Conservation (phyloP, 2,329 filamentous ascomycete species). For the Xylariaceae sp. region DNA sequence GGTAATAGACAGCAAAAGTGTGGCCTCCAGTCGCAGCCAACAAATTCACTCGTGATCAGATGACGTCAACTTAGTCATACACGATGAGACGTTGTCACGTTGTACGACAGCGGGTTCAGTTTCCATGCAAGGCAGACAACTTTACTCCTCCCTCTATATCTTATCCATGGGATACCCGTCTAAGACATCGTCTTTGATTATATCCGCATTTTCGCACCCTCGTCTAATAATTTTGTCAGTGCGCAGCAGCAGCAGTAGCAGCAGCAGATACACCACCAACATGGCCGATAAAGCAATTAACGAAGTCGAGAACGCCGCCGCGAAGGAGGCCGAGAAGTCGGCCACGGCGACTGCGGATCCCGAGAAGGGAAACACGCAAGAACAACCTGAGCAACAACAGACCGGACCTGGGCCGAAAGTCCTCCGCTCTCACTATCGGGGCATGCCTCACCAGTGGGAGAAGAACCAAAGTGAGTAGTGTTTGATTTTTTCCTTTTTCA, state of each 20-base stretch:
- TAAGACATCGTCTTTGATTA: too few relatives aligned
- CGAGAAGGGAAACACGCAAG: slow-evolving; percentile 1
- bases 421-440: slow-evolving; percentile 23
- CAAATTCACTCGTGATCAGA: neutral
- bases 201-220: neutral
- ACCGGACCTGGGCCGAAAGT: slow-evolving; percentile 13
- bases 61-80: neutral
- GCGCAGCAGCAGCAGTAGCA: neutral
- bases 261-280: neutral
- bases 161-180: neutral
- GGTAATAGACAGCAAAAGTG: too few relatives aligned
- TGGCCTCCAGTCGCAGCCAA: too few relatives aligned
- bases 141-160: neutral
- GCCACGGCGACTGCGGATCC: neutral
- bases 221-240: neutral
- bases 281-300: neutral
- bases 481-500: neutral
- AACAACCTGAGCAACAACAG: slow-evolving; percentile 8
- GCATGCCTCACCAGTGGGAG: slow-evolving; percentile 28
- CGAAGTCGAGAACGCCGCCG: slow-evolving; percentile 1
- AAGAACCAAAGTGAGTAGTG: slow-evolving; percentile 22
- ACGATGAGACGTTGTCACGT: neutral
- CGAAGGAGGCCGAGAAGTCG: slow-evolving; percentile 8
- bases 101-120: neutral
- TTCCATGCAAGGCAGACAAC: neutral